phyloP scores from a whole-genome alignment of 352 stramenopile genomes.

The Thalassiosira exigua region DNA sequence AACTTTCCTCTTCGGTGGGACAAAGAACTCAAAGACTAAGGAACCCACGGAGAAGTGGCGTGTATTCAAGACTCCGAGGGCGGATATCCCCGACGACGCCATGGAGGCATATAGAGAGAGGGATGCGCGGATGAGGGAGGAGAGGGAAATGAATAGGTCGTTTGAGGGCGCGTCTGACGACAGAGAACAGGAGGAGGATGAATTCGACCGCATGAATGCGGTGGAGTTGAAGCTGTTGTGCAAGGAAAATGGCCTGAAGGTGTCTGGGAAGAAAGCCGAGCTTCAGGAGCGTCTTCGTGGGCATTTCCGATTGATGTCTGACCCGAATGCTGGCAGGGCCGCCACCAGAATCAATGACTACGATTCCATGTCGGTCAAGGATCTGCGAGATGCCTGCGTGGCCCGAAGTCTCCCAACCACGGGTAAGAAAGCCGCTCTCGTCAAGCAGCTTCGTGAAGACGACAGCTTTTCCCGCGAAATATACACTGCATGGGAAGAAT shows the following conservation, averaged over 20 bases:
- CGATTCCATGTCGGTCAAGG: constrained; percentile 78
- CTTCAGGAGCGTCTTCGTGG: constrained; percentile 80
- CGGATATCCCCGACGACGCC: constrained; percentile 85
- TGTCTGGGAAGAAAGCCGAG: constrained; percentile 83
- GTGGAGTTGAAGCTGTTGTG: constrained; percentile 82
- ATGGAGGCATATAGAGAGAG: constrained; percentile 77
- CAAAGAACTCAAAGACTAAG: constrained; percentile 78
- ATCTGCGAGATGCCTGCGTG: constrained; percentile 69
- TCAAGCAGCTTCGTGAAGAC: constrained; percentile 74
- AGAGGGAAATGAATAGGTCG: constrained; percentile 18
- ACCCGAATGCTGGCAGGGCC: constrained; percentile 1
- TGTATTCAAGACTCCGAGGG: constrained; percentile 83
- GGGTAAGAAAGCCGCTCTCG: constrained; percentile 70
- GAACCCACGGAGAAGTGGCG: constrained; percentile 71
- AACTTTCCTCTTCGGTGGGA: constrained; percentile 95
- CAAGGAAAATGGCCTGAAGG: constrained; percentile 83
- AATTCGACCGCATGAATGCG: constrained; percentile 84
- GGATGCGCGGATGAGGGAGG: constrained; percentile 79
- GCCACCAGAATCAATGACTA: constrained; percentile 65
- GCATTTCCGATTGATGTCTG: constrained; percentile 65
- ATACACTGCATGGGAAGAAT: constrained; percentile 17
- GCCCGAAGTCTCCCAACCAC: constrained; percentile 47
- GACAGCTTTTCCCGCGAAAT: constrained; percentile 54
- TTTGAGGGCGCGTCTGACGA: constrained; percentile 22
- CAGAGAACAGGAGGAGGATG: constrained; percentile 50